Conservation (phyloP, 2,329 filamentous ascomycete genomes). For the Aspergillus versicolor region DNA sequence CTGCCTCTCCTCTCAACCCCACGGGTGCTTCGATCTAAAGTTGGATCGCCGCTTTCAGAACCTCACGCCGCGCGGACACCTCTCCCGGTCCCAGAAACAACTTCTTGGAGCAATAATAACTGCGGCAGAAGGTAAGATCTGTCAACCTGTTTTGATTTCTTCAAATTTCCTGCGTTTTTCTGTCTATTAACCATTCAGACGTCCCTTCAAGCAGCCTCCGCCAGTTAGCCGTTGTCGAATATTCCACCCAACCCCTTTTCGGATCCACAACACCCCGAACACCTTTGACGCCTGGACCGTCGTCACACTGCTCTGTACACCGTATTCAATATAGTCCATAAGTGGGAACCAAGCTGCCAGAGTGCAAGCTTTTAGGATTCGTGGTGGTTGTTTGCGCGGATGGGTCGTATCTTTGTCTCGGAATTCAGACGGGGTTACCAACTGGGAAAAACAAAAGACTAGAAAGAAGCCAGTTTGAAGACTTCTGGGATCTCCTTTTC, state of each 20-base stretch:
- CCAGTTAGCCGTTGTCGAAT: background rate
- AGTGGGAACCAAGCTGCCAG: background rate
- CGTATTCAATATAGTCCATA: background rate
- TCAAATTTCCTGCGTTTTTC: background rate
- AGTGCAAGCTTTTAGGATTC: background rate
- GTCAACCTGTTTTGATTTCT: background rate
- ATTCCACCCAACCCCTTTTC: slow-evolving; percentile 4
- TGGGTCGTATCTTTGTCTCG: slow-evolving; percentile 16
- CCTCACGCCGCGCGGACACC: slow-evolving; percentile 8
- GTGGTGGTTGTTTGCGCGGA: slow-evolving; percentile 15
- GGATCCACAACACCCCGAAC: background rate
- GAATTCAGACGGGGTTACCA: slow-evolving; percentile 17
- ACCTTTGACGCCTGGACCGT: background rate
- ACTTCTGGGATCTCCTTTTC: slow-evolving; percentile 6
- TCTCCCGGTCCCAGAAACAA: slow-evolving; percentile 14
- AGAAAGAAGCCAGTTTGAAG: background rate
- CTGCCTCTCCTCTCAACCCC: slow-evolving; percentile 3
- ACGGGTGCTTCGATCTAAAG: slow-evolving; percentile 9
- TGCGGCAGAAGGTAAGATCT: slow-evolving; percentile 7
- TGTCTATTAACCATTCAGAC: background rate
- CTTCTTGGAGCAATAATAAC: background rate
- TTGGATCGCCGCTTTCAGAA: slow-evolving; percentile 19
- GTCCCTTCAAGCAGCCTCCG: background rate
- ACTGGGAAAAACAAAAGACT: slow-evolving; percentile 9
- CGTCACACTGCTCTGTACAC: background rate